Conservation (phyloP, 805 yeast genomes). For the Candida maris region DNA sequence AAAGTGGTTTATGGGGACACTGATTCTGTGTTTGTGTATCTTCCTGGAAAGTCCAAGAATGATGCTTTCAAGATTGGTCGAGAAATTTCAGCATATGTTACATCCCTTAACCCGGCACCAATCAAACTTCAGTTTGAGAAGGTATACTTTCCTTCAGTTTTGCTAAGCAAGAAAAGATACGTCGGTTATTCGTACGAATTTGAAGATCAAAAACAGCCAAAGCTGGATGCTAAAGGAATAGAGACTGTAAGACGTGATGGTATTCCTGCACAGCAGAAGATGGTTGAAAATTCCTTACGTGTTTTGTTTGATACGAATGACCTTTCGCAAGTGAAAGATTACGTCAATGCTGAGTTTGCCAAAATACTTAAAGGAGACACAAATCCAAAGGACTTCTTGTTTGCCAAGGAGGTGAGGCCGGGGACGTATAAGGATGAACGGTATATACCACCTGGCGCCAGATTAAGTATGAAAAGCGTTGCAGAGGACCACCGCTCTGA, state of each 20-base stretch:
- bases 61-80: conserved; percentile 79
- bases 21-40: conserved; percentile 84
- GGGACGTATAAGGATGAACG: conserved; percentile 76
- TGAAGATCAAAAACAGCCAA: conserved; percentile 51
- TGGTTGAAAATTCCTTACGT: conserved; percentile 67
- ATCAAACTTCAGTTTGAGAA: conserved; percentile 84
- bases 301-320: conserved; percentile 70
- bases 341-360: conserved; percentile 60
- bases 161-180: conserved; percentile 84
- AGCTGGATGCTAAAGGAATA: conserved; percentile 93
- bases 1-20: conserved; percentile 97
- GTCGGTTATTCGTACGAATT: conserved; percentile 80
- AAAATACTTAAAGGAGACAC: conserved; percentile 63
- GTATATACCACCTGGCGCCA: conserved; percentile 88
- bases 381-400: conserved; percentile 78
- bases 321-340: conserved; percentile 64
- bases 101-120: conserved; percentile 73
- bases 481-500: conserved; percentile 65
- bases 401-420: conserved; percentile 82
- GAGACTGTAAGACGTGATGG: conserved; percentile 96
- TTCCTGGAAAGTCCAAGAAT: conserved; percentile 73
- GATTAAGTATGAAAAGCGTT: conserved; percentile 62
- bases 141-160: conserved; percentile 81
- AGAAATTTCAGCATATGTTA: conserved; percentile 62
- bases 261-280: conserved; percentile 83